phyloP scores from a whole-genome alignment of 192 early-diverging fungal species.

The Entomortierella lignicola region DNA sequence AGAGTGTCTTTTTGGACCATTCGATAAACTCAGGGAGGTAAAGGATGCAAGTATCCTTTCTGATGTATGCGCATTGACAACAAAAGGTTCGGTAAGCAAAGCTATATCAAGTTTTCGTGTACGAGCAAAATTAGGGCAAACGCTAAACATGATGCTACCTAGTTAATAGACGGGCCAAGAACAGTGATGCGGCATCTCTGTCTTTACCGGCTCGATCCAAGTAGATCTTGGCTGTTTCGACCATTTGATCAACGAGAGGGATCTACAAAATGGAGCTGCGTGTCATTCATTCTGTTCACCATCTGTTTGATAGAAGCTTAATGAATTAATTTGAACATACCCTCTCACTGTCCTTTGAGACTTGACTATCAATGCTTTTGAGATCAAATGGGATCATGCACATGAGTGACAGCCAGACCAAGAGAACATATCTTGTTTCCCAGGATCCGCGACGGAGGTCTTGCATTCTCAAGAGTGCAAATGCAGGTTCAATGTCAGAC shows the following conservation, averaged over 20 bases:
- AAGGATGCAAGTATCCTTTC: slow-evolving; percentile 71
- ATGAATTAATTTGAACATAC: slow-evolving; percentile 16
- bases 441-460: slow-evolving; percentile 59
- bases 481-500: slow-evolving; percentile 87
- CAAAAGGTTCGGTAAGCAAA: too few relatives aligned
- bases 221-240: slow-evolving; percentile 73
- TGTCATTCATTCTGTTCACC: too few relatives aligned
- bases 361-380: slow-evolving; percentile 82
- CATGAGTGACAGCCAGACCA: slow-evolving; percentile 96
- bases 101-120: too few relatives aligned
- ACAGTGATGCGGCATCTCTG: slow-evolving; percentile 83
- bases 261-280: slow-evolving; percentile 24
- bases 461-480: slow-evolving; percentile 69
- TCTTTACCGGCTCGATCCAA: slow-evolving; percentile 85
- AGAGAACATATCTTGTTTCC: slow-evolving; percentile 83
- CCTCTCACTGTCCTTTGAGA: slow-evolving; percentile 27
- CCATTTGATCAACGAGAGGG: slow-evolving; percentile 75
- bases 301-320: background rate
- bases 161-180: slow-evolving; percentile 85
- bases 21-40: slow-evolving; percentile 75
- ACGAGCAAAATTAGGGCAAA: too few relatives aligned
- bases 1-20: slow-evolving; percentile 69
- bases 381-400: slow-evolving; percentile 97
- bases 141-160: slow-evolving; percentile 68
- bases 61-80: too few relatives aligned